Percentiles rank a stretch among this genome's conserved stretches.
Evolutionary conservation across 805 yeast genomes (phyloP).

Genomic region (Yamadazyma paraphyllophila): DNA sequence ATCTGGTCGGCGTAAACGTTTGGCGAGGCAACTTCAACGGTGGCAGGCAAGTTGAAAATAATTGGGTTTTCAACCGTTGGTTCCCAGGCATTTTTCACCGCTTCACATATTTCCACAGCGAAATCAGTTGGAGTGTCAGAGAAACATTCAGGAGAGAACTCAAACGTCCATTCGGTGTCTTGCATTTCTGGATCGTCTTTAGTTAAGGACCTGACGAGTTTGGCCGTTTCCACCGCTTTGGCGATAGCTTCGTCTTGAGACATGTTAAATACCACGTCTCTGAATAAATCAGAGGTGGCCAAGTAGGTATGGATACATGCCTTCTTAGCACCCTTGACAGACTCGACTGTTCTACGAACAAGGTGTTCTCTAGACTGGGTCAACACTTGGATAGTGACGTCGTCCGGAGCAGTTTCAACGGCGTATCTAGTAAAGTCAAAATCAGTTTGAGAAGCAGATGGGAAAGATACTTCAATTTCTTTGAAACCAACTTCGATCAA

Average conservation of each 20-base stretch:
- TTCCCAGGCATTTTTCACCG: constrained; percentile 76
- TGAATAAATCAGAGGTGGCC: constrained; percentile 73
- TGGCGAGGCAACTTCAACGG: constrained; percentile 76
- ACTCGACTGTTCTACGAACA: constrained; percentile 70
- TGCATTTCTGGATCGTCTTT: constrained; percentile 69
- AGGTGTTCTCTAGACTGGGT: constrained; percentile 77
- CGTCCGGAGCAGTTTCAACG: constrained; percentile 74
- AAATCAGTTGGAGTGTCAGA: constrained; percentile 72
- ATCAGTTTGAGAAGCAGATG: constrained; percentile 80
- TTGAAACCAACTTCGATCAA: constrained; percentile 71
- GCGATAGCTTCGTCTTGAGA: constrained; percentile 63
- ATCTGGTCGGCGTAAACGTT: constrained; percentile 78
- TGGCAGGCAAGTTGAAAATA: constrained; percentile 77
- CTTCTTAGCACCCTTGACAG: constrained; percentile 67
- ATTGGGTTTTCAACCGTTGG: constrained; percentile 74
- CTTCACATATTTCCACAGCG: constrained; percentile 75
- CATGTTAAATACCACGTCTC: constrained; percentile 76
- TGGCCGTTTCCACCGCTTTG: constrained; percentile 70
- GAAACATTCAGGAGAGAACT: constrained; percentile 78
- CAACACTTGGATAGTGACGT: constrained; percentile 69
- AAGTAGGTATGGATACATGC: constrained; percentile 72
- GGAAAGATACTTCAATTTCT: constrained; percentile 79
- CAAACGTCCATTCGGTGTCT: constrained; percentile 67
- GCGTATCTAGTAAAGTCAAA: constrained; percentile 80
- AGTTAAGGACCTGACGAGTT: constrained; percentile 63